phyloP scores from a whole-genome alignment of 2,329 filamentous ascomycete species.

The Arthrocladium fulminans region DNA sequence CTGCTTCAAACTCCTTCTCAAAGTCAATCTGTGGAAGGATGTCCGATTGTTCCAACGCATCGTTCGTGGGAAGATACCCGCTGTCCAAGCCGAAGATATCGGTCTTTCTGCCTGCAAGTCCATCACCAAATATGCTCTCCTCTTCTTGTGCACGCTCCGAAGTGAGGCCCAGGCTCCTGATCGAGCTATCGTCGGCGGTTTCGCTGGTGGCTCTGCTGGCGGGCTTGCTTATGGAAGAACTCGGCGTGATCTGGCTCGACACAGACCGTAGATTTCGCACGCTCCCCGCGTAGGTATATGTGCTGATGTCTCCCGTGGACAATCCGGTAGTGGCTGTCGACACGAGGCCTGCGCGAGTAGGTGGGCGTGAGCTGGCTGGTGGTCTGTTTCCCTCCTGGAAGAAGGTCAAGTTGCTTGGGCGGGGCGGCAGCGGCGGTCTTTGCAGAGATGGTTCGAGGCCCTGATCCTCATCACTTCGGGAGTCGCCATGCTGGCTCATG shows the following conservation, averaged over 20 bases:
- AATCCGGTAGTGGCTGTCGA: slow-evolving; percentile 76
- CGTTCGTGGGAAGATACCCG: slow-evolving; percentile 2
- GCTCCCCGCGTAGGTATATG: slow-evolving; percentile 53
- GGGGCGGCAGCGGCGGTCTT: slow-evolving; percentile 40
- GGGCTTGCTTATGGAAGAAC: slow-evolving; percentile 27
- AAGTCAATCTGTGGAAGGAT: slow-evolving; percentile 46
- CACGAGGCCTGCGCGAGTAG: slow-evolving; percentile 31
- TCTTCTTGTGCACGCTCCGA: slow-evolving; percentile 58
- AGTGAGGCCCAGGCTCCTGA: slow-evolving; percentile 45
- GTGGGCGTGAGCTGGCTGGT: slow-evolving; percentile 24
- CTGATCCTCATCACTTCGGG: slow-evolving; percentile 8
- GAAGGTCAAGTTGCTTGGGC: slow-evolving; percentile 30
- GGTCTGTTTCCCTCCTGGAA: slow-evolving; percentile 17
- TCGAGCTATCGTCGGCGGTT: slow-evolving; percentile 40
- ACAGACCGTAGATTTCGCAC: slow-evolving; percentile 59
- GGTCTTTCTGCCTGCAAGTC: slow-evolving; percentile 37
- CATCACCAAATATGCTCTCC: slow-evolving; percentile 71
- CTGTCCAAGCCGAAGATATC: slow-evolving; percentile 28
- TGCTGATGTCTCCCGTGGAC: slow-evolving; percentile 71
- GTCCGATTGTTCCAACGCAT: slow-evolving; percentile 43
- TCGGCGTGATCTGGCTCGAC: slow-evolving; percentile 32
- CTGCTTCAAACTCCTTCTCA: slow-evolving; percentile 63
- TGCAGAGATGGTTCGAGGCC: slow-evolving; percentile 27
- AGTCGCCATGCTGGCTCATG: slow-evolving; percentile 3
- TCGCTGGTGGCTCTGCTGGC: slow-evolving; percentile 42